These are phyloP conservation scores for Linanthus parryae DNA, from an alignment of 148 eudicot genomes.

Conservation along the genomic window DNA sequence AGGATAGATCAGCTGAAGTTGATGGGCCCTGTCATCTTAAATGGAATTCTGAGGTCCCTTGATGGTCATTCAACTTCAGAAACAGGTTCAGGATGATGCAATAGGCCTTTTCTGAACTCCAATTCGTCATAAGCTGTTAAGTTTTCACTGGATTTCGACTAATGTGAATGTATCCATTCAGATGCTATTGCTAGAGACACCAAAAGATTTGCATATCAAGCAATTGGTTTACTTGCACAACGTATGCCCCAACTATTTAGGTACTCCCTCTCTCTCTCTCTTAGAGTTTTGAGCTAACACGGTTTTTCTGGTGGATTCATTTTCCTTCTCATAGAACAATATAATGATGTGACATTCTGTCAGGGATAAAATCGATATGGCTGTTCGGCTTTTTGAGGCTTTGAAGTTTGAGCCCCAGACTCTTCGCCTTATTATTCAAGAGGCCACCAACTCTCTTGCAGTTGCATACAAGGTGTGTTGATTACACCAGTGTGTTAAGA, in stretches of 20 bases:
- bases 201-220: conserved; percentile 81
- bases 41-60: conserved; percentile 80
- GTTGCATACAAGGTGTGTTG: conserved; percentile 65
- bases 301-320: not conserved
- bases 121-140: too few relatives aligned
- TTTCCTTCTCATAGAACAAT: not conserved
- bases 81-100: conserved; percentile 40
- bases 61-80: conserved; percentile 52
- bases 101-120: not conserved
- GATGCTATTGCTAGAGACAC: conserved; percentile 78
- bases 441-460: conserved; percentile 81
- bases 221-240: conserved; percentile 85
- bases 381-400: conserved; percentile 79
- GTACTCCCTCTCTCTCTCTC: conserved; percentile 21
- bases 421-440: conserved; percentile 77
- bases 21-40: conserved; percentile 88
- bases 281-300: not conserved
- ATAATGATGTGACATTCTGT: conserved; percentile 2
- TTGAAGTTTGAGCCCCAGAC: conserved; percentile 66
- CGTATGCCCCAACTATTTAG: conserved; percentile 98
- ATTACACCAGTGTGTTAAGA: too few relatives aligned
- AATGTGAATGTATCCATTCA: conserved; percentile 19
- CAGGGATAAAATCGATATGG: conserved; percentile 89
- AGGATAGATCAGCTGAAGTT: conserved; percentile 80
- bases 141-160: too few relatives aligned